Evolutionary conservation across 2,329 filamentous ascomycete genomes (phyloP).

Genomic region (Pseudocercospora eumusae): DNA sequence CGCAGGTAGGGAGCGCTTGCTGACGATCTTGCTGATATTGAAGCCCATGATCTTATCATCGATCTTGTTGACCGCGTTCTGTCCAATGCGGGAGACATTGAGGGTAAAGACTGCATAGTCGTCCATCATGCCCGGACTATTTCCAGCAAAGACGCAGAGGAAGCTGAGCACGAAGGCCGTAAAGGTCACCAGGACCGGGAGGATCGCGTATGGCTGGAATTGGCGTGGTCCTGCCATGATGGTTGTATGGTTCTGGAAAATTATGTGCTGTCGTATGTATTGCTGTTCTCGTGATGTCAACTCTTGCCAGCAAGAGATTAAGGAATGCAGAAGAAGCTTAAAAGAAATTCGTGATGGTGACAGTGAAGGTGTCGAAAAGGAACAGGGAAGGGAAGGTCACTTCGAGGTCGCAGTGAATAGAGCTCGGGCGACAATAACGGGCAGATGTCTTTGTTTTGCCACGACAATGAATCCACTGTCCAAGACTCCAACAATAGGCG

Average conservation of each 20-base stretch:
- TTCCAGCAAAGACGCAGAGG: conserved; percentile 63
- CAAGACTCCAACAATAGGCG: background rate
- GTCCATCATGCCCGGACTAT: conserved; percentile 58
- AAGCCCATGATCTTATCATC: conserved; percentile 33
- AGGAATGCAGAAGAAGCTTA: conserved; percentile 1
- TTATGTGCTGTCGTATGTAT: background rate
- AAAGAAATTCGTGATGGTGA: conserved; percentile 4
- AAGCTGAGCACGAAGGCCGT: conserved; percentile 60
- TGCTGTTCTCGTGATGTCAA: background rate
- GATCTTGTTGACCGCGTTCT: conserved; percentile 37
- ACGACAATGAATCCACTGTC: background rate
- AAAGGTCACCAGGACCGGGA: conserved; percentile 46
- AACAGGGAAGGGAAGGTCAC: background rate
- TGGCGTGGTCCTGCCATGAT: conserved; percentile 15
- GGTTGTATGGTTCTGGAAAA: background rate
- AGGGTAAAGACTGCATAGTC: conserved; percentile 60
- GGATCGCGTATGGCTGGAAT: conserved; percentile 27
- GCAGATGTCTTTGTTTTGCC: background rate
- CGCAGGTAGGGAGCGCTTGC: conserved; percentile 24
- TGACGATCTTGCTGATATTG: conserved; percentile 24
- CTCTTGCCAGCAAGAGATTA: conserved; percentile 10
- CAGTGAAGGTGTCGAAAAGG: conserved; percentile 3
- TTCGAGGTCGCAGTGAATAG: conserved; percentile 8
- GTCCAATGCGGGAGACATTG: conserved; percentile 59
- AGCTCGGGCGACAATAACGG: background rate